These are phyloP conservation scores for Penicillium thymicola DNA, from an alignment of 2,329 filamentous ascomycete species.

Conservation along the genomic window DNA sequence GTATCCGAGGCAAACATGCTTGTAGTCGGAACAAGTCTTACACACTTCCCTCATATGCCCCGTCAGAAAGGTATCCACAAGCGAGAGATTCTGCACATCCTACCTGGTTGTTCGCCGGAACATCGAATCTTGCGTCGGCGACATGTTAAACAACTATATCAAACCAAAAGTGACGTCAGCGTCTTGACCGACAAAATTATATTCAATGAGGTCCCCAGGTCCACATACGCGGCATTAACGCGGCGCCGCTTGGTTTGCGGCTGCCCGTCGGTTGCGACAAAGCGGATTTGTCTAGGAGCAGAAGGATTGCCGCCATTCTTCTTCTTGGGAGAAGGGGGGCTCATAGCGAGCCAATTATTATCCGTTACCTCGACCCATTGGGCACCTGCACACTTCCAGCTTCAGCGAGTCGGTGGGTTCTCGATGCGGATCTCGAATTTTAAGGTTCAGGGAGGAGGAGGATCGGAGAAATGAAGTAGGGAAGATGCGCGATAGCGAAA, in stretches of 20 bases:
- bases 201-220: constrained; percentile 24
- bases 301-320: constrained; percentile 33
- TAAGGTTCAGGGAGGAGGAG: background rate
- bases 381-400: constrained; percentile 14
- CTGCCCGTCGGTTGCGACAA: constrained; percentile 78
- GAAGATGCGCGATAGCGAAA: constrained; percentile 13
- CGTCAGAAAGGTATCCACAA: constrained; percentile 5
- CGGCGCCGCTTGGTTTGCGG: constrained; percentile 74
- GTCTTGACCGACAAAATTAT: background rate
- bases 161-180: constrained; percentile 10
- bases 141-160: constrained; percentile 65
- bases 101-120: constrained; percentile 65
- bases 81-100: constrained; percentile 4
- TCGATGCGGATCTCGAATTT: constrained; percentile 2
- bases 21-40: constrained; percentile 69
- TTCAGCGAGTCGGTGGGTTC: background rate
- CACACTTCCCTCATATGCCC: constrained; percentile 45
- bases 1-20: constrained; percentile 67
- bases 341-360: constrained; percentile 40
- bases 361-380: constrained; percentile 36
- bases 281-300: constrained; percentile 58
- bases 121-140: constrained; percentile 73
- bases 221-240: constrained; percentile 70
- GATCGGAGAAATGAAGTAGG: constrained; percentile 10
- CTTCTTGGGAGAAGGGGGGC: constrained; percentile 37